A percentile compares a stretch with the other conserved stretches of the same genome.
phyloP scores from a whole-genome alignment of 495 filamentous ascomycete genomes.

The Penicillium simplicissimum region DNA sequence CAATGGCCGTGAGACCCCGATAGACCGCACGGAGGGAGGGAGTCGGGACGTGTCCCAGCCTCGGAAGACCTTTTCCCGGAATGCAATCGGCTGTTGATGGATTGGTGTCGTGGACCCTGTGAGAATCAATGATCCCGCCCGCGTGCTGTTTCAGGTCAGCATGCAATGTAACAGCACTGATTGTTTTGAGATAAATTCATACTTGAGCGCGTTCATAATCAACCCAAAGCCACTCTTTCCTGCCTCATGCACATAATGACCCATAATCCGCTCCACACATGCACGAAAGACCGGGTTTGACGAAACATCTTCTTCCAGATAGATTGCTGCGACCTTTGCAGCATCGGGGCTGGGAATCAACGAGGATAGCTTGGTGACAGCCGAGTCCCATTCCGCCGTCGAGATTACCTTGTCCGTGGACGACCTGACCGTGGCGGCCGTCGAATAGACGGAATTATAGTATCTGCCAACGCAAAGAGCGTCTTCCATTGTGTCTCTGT shows the following conservation, averaged over 20 bases:
- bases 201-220: conserved; percentile 57
- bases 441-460: conserved; percentile 54
- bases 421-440: conserved; percentile 27
- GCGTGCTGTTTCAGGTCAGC: conserved; percentile 52
- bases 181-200: conserved; percentile 23
- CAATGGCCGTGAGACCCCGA: conserved; percentile 56
- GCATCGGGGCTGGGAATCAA: conserved; percentile 35
- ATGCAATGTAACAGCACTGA: not conserved
- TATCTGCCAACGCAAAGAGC: conserved; percentile 55
- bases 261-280: conserved; percentile 45
- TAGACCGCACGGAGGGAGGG: conserved; percentile 56
- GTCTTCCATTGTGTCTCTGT: conserved; percentile 56
- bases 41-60: conserved; percentile 61
- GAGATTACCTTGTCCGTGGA: conserved; percentile 36
- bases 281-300: conserved; percentile 49
- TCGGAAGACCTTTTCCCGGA: conserved; percentile 61
- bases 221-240: conserved; percentile 51
- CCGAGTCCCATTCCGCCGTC: conserved; percentile 36
- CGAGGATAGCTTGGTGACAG: conserved; percentile 30
- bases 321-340: conserved; percentile 36
- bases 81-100: conserved; percentile 59
- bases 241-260: conserved; percentile 45
- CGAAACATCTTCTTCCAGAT: conserved; percentile 52
- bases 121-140: conserved; percentile 64
- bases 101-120: conserved; percentile 65